Conservation (phyloP, 2,329 filamentous ascomycete species). For the Colletotrichum noveboracense region DNA sequence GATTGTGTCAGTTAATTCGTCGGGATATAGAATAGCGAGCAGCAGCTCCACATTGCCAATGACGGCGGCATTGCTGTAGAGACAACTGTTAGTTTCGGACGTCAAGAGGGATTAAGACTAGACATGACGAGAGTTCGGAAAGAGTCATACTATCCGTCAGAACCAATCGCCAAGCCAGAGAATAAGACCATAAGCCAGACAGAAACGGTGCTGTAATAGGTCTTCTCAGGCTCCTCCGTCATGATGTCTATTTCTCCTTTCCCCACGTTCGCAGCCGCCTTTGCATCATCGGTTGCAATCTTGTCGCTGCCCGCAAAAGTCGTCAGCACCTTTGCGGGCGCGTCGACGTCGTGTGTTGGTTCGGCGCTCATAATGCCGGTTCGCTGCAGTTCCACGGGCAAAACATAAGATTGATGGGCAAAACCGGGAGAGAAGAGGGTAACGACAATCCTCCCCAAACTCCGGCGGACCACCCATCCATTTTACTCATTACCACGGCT, state of each 20-base stretch:
- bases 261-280: not conserved
- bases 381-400: not conserved
- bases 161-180: constrained; percentile 49
- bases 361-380: not conserved
- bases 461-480: not conserved
- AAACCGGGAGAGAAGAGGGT: not conserved
- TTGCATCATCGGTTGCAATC: not conserved
- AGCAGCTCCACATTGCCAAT: constrained; percentile 50
- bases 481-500: not conserved
- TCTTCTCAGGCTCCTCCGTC: constrained; percentile 23
- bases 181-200: constrained; percentile 50
- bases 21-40: constrained; percentile 45
- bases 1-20: constrained; percentile 45
- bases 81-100: not conserved
- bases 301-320: not conserved
- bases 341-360: not conserved
- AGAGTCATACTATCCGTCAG: constrained; percentile 44
- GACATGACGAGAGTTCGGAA: not conserved
- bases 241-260: not conserved
- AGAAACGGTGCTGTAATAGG: constrained; percentile 43
- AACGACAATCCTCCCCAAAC: no score
- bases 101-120: not conserved
- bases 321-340: not conserved
- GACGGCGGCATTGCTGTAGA: constrained; percentile 43
- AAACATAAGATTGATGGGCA: not conserved